Conservation (phyloP, 192 early-diverging fungal genomes). For the Phlyctochytrium planicorne region DNA sequence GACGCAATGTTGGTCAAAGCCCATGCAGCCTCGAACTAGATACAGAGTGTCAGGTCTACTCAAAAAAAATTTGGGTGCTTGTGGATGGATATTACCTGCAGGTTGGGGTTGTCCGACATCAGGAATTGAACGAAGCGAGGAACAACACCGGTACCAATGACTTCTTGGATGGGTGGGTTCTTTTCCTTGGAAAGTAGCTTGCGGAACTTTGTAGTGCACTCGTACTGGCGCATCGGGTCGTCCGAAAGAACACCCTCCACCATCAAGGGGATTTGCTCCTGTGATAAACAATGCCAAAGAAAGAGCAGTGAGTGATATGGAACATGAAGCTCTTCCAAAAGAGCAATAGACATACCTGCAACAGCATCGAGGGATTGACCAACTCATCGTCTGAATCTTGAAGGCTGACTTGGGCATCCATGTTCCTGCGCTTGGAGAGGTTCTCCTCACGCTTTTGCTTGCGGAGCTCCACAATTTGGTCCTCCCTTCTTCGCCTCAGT, state of each 20-base stretch:
- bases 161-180: conserved; percentile 96
- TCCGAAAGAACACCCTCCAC: conserved; percentile 75
- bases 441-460: conserved; percentile 95
- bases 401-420: conserved; percentile 53
- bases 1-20: conserved; percentile 99
- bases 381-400: conserved; percentile 78
- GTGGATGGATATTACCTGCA: conserved; percentile 65
- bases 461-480: conserved; percentile 88
- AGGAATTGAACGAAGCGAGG: conserved; percentile 95
- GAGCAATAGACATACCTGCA: conserved; percentile 2
- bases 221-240: conserved; percentile 75
- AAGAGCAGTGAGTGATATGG: conserved; percentile 5
- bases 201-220: conserved; percentile 84
- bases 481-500: conserved; percentile 87
- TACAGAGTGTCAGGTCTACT: neutral
- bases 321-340: conserved; percentile 9
- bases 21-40: conserved; percentile 97
- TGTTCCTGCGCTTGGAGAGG: conserved; percentile 89
- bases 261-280: conserved; percentile 78
- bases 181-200: conserved; percentile 91
- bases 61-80: conserved; percentile 3
- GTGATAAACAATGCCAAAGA: conserved; percentile 52
- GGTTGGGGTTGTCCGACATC: conserved; percentile 71
- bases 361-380: conserved; percentile 12
- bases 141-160: conserved; percentile 90